Conservation (phyloP, 805 yeast genomes). For the Candida koratica region DNA sequence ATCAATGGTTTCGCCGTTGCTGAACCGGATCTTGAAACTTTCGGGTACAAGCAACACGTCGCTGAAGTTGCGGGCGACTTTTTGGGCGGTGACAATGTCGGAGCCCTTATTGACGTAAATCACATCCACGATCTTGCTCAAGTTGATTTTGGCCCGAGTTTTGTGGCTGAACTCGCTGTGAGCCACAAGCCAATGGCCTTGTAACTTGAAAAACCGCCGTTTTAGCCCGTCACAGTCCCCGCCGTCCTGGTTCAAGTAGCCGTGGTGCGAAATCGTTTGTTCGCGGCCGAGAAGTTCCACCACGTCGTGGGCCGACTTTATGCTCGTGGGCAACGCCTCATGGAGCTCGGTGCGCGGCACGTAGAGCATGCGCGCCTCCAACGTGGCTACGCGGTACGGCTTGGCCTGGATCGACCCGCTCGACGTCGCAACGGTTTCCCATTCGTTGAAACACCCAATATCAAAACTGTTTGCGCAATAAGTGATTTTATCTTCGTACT, state of each 20-base stretch:
- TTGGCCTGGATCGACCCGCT: conserved; percentile 27
- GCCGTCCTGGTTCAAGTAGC: conserved; percentile 82
- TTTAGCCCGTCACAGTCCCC: conserved; percentile 80
- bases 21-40: conserved; percentile 70
- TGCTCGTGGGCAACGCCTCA: conserved; percentile 69
- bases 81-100: conserved; percentile 18
- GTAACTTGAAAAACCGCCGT: conserved; percentile 69
- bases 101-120: conserved; percentile 41
- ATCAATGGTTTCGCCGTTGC: conserved; percentile 76
- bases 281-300: conserved; percentile 31
- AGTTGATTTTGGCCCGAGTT: conserved; percentile 71
- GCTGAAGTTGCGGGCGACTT: conserved; percentile 57
- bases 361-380: conserved; percentile 65
- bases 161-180: conserved; percentile 66
- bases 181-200: conserved; percentile 69
- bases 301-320: conserved; percentile 43
- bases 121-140: conserved; percentile 60
- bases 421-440: conserved; percentile 48
- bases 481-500: conserved; percentile 51
- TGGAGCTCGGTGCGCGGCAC: conserved; percentile 57
- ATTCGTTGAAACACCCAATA: conserved; percentile 72
- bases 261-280: conserved; percentile 42
- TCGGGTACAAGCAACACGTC: conserved; percentile 67
- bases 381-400: conserved; percentile 62
- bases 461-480: conserved; percentile 50